Percentiles rank a stretch among this genome's conserved stretches.
These are phyloP conservation scores for Solanum ossicruentum DNA, from an alignment of 257 asterid genomes.

Conservation along the genomic window DNA sequence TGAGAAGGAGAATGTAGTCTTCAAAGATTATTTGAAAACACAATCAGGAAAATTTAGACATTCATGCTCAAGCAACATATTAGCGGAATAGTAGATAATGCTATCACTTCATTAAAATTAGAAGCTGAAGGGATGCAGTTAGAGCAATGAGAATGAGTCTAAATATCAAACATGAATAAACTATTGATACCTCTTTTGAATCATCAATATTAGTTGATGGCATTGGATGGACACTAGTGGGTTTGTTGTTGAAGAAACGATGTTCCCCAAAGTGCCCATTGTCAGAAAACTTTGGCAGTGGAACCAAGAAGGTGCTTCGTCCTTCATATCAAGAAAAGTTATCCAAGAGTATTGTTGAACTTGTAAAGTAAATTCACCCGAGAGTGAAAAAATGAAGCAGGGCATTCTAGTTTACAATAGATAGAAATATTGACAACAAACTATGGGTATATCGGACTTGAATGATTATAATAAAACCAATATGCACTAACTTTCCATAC, in stretches of 20 bases:
- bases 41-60: neutral
- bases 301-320: conserved; percentile 31
- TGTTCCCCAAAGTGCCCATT: conserved; percentile 25
- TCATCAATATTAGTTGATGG: conserved; percentile 24
- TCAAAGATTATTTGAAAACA: neutral
- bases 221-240: conserved; percentile 34
- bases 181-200: conserved; percentile 48
- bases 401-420: neutral
- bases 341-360: neutral
- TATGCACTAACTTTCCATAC: conserved; percentile 18
- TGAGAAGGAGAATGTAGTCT: neutral
- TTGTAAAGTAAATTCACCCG: neutral
- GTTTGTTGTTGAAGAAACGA: conserved; percentile 22
- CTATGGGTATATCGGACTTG: neutral
- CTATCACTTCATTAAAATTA: neutral
- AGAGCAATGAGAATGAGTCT: neutral
- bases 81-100: neutral
- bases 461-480: neutral
- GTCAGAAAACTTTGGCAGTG: conserved; percentile 32
- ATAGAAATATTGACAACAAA: neutral
- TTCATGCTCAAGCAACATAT: neutral
- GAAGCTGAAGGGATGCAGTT: neutral
- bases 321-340: conserved; percentile 22
- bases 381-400: neutral
- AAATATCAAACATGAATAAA: neutral